A percentile compares a stretch with the other conserved stretches of the same genome.
Evolutionary conservation across 768 basidiomycete genomes (phyloP).

Genomic region (Panus rudis): DNA sequence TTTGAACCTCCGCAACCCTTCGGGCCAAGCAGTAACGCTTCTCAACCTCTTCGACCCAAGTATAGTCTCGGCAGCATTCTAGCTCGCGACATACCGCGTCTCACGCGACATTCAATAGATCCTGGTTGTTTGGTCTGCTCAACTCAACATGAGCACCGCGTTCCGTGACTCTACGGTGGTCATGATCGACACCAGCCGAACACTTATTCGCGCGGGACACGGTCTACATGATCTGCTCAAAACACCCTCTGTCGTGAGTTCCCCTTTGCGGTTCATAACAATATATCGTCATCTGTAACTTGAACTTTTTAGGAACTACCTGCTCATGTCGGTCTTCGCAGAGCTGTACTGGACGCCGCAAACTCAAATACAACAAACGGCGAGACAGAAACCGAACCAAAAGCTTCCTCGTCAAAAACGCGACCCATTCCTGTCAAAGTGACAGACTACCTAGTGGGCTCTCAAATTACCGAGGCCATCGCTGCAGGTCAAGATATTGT

Average conservation of each 20-base stretch:
- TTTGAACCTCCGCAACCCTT: too few relatives aligned
- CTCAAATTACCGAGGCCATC: slow-evolving; percentile 74
- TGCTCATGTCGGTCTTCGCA: slow-evolving; percentile 75
- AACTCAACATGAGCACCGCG: slow-evolving; percentile 14
- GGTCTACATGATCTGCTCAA: slow-evolving; percentile 78
- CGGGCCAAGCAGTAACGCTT: too few relatives aligned
- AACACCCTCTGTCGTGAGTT: slow-evolving; percentile 69
- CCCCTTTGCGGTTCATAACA: background rate
- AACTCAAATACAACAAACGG: slow-evolving; percentile 20
- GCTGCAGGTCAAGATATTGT: slow-evolving; percentile 65
- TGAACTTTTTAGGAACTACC: slow-evolving; percentile 53
- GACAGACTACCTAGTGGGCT: slow-evolving; percentile 78
- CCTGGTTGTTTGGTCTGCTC: too few relatives aligned
- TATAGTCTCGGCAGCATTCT: too few relatives aligned
- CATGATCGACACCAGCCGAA: slow-evolving; percentile 73
- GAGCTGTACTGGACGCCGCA: slow-evolving; percentile 24
- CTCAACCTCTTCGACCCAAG: too few relatives aligned
- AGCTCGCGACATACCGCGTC: background rate
- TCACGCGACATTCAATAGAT: too few relatives aligned
- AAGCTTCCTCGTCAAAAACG: slow-evolving; percentile 37
- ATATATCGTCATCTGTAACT: slow-evolving; percentile 1
- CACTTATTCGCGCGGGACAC: slow-evolving; percentile 64
- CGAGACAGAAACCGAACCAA: slow-evolving; percentile 18
- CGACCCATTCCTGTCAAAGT: slow-evolving; percentile 39
- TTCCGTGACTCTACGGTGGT: slow-evolving; percentile 77